Evolutionary conservation across 2,329 filamentous ascomycete genomes (phyloP).

Genomic region (Aureobasidium sp.): DNA sequence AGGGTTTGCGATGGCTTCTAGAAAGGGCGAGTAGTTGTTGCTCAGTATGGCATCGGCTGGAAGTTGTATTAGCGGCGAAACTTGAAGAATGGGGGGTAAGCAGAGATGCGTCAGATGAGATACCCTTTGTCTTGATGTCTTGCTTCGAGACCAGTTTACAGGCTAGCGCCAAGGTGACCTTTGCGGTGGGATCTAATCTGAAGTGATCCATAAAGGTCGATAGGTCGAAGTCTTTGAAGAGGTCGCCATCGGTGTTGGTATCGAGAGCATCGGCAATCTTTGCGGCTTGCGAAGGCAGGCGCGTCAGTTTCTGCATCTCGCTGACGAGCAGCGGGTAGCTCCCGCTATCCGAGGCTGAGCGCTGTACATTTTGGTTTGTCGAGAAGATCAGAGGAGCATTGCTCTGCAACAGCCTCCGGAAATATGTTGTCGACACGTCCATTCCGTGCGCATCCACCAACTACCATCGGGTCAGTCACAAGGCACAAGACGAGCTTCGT

Average conservation of each 20-base stretch:
- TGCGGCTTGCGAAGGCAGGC: constrained; percentile 72
- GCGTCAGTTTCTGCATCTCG: constrained; percentile 80
- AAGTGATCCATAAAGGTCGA: constrained; percentile 94
- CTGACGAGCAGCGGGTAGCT: constrained; percentile 76
- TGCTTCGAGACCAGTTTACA: constrained; percentile 76
- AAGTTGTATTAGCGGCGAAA: not conserved
- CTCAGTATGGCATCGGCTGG: constrained; percentile 85
- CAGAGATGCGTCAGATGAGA: constrained; percentile 11
- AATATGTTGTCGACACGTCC: constrained; percentile 96
- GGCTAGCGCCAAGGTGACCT: constrained; percentile 78
- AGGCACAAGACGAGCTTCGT: not conserved
- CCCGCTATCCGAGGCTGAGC: constrained; percentile 53
- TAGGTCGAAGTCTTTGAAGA: constrained; percentile 95
- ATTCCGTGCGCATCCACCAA: constrained; percentile 97
- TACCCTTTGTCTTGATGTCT: constrained; percentile 87
- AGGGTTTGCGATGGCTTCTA: constrained; percentile 65
- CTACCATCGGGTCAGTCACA: constrained; percentile 39
- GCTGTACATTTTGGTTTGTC: constrained; percentile 48
- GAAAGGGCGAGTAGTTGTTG: constrained; percentile 68
- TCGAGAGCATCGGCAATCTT: constrained; percentile 94
- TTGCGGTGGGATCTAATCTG: constrained; percentile 80
- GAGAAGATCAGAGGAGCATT: constrained; percentile 85
- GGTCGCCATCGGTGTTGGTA: constrained; percentile 71
- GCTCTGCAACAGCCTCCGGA: constrained; percentile 82
- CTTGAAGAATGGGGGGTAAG: not conserved